Conservation (phyloP, 1,284 basidiomycete species). For the Pseudozyma tsukubaensis region DNA sequence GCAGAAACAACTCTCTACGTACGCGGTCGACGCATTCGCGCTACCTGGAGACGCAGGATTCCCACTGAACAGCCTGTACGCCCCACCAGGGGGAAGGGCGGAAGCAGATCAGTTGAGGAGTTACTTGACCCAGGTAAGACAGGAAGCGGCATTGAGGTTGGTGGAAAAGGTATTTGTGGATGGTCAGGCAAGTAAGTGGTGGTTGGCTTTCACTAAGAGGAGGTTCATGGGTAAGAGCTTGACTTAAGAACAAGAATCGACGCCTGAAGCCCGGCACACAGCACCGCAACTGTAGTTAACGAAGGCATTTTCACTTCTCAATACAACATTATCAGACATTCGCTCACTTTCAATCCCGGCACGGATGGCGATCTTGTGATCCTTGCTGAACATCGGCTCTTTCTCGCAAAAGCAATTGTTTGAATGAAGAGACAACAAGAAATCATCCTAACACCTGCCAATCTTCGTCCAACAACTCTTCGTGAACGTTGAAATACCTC, state of each 20-base stretch:
- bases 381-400: too few species aligned
- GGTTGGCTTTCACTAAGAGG: constrained; percentile 89
- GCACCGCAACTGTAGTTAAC: neutral
- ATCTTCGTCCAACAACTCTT: constrained; percentile 75
- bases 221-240: constrained; percentile 68
- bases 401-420: too few species aligned
- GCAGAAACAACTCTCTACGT: constrained; percentile 85
- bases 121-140: constrained; percentile 91
- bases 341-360: too few species aligned
- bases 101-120: constrained; percentile 91
- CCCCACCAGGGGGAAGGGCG: constrained; percentile 78
- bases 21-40: constrained; percentile 87
- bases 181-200: constrained; percentile 98
- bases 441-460: constrained; percentile 59
- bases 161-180: constrained; percentile 87
- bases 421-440: neutral
- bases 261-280: neutral
- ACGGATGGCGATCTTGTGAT: too few species aligned
- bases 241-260: constrained; percentile 12
- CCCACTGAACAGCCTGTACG: constrained; percentile 91
- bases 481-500: constrained; percentile 85
- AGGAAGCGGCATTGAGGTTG: constrained; percentile 87
- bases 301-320: too few species aligned
- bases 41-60: constrained; percentile 97
- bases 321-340: too few species aligned